Evolutionary conservation across 176 grass and related monocot genomes (phyloP), one percentile per base, ranked within the genome.

Genomic region (Hordeum vulgare): DNA sequence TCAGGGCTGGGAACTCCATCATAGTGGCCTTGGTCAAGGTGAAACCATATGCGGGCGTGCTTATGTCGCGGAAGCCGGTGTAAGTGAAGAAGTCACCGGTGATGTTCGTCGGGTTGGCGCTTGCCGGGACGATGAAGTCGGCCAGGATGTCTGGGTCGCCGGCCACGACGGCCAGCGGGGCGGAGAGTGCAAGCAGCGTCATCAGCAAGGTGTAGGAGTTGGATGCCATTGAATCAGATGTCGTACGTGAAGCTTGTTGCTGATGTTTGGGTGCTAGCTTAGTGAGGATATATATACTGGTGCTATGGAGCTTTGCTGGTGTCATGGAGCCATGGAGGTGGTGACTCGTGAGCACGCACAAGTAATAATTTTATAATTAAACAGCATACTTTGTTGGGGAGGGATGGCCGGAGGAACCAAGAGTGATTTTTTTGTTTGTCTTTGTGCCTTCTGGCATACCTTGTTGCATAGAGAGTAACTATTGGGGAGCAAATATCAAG

Each of bases 61-160:
- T 4, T 7, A 9, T 66, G 45, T 34, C 2, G 73, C 24, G 54
- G 21, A 59, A 59, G 56, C 56, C 56, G n/a, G 56, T 59, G 21
- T 59, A 59, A 0, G 56, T 59, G 90, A 86, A 86, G 64, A n/a
- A 75, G 3, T 53, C 74, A 25, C 82, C 63, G 6, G 68, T 81
- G 35, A 81, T 25, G 78, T 56, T 66, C 3, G 0, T 4, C 9
- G 67, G 56, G 56, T 29, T 77, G 2, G 0, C 0, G 44, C 0
- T 6, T 9, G 6, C 6, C 9, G 77, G 85, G 44, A 75, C 1
- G 59, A 75, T 8, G 59, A 66, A 86, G 60, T 81, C 77, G 59
- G 69, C 66, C 3, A 86, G 77, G 85, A 86, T 81, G 85, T 86
- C 78, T 0, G 85, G 85, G 17, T 86, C 69, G 11, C 77, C 85